These are phyloP conservation scores for Curvularia verruculosa DNA, from an alignment of 2,329 filamentous ascomycete species.

Conservation along the genomic window DNA sequence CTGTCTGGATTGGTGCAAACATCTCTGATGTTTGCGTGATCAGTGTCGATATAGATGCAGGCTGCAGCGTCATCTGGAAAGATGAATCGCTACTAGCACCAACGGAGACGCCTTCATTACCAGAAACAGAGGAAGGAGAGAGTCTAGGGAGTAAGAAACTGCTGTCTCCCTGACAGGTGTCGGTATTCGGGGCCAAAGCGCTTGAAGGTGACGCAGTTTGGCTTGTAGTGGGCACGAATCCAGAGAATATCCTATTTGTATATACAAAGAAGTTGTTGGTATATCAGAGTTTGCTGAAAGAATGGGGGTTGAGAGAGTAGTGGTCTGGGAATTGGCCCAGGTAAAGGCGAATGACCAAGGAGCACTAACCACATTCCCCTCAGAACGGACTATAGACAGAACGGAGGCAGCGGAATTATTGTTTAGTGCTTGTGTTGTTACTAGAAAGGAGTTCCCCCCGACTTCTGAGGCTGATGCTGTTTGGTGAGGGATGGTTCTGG, in stretches of 20 bases:
- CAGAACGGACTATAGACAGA: not conserved
- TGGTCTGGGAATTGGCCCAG: not conserved
- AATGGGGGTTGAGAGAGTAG: not conserved
- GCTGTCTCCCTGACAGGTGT: not conserved
- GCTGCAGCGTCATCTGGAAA: not conserved
- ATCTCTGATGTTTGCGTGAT: not conserved
- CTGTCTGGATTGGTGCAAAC: not conserved
- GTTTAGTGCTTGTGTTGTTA: no score
- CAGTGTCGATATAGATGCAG: not conserved
- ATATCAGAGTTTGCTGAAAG: not conserved
- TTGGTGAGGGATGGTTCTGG: not conserved
- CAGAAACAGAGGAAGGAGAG: not conserved
- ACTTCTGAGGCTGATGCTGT: not conserved
- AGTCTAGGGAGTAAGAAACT: not conserved
- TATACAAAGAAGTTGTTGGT: not conserved
- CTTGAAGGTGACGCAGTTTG: not conserved
- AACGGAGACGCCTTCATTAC: not conserved
- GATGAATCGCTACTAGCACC: not conserved
- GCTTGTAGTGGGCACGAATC: not conserved
- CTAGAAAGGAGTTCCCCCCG: not conserved
- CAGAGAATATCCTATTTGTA: not conserved
- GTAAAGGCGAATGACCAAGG: not conserved
- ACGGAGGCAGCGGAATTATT: not conserved
- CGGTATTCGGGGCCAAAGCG: not conserved
- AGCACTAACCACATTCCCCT: not conserved